phyloP scores from a whole-genome alignment of 2,329 filamentous ascomycete species.

The Pseudopithomyces chartarum region DNA sequence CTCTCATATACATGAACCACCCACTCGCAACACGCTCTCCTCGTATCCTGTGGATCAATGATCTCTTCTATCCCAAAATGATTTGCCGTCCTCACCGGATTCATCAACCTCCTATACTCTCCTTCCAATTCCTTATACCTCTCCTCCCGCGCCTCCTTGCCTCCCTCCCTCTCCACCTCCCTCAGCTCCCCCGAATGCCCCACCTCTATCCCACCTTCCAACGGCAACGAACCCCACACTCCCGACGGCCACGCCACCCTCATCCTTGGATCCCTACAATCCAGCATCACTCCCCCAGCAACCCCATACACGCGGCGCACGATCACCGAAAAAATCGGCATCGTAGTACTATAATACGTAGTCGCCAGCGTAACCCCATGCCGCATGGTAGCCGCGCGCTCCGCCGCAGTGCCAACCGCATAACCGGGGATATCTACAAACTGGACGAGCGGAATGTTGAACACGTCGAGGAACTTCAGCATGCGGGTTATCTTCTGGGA shows the following conservation, averaged over 20 bases:
- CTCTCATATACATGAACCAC: slow-evolving; percentile 59
- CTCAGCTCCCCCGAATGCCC: slow-evolving; percentile 65
- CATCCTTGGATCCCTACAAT: slow-evolving; percentile 64
- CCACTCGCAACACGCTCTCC: slow-evolving; percentile 62
- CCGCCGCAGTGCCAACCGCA: slow-evolving; percentile 66
- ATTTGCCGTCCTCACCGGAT: slow-evolving; percentile 67
- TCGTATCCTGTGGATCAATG: slow-evolving; percentile 65
- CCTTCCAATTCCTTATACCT: slow-evolving; percentile 63
- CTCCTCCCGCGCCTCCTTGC: slow-evolving; percentile 53
- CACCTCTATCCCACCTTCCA: slow-evolving; percentile 69
- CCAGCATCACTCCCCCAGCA: slow-evolving; percentile 68
- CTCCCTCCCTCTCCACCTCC: slow-evolving; percentile 57
- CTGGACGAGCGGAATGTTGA: slow-evolving; percentile 68
- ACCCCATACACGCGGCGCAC: slow-evolving; percentile 66
- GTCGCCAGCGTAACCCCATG: slow-evolving; percentile 66
- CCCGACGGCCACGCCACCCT: slow-evolving; percentile 68
- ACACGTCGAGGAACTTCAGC: slow-evolving; percentile 67
- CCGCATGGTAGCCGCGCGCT: slow-evolving; percentile 67
- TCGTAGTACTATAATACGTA: slow-evolving; percentile 66
- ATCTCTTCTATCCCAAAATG: slow-evolving; percentile 69
- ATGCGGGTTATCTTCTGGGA: slow-evolving; percentile 65
- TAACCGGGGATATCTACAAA: slow-evolving; percentile 67
- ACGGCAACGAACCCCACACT: slow-evolving; percentile 65
- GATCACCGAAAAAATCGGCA: slow-evolving; percentile 67
- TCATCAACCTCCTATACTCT: slow-evolving; percentile 67